Base-by-base conservation (phyloP, 2,329 filamentous ascomycete species). In the Verticillium dahliae region DNA sequence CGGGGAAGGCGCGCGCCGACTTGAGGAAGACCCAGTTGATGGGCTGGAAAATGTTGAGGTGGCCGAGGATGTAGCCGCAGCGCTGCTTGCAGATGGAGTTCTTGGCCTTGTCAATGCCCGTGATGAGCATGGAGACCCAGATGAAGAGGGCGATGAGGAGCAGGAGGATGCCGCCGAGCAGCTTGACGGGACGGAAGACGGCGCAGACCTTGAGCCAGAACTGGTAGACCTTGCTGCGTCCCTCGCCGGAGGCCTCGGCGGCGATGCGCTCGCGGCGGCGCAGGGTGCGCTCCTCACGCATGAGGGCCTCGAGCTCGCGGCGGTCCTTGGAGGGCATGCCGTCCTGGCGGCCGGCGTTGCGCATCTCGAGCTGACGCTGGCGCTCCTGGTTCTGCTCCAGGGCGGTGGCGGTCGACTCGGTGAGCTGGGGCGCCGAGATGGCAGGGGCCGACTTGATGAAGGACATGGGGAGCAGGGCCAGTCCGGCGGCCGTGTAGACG, bases 111-210 rank as follows among this genome's bases (percentile, higher is more conserved):
- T 99, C 95, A 70, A 98, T 92, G 67, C 88, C 90, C 0, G 94
- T 98, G 72, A 98, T 90, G 67, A 98, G 84, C 92, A 99, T 98
- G 13, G 91, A 96, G 9, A 89, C 84, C 84, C 92, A 96, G 67
- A 96, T 83, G 52, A 96, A 67, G 14, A 97, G 75, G 0, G 91
- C 83, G 27, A 97, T 73, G 1, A 92, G 67, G 37, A 97, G 81
- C 2, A 98, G 78, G 0, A 96, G 67, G 57, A 97, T 80, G 14
- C 95, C 95, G 1, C 91, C 90, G 14, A 98, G 74, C 52, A 98
- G 85, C 78, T 96, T 97, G 68, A 99, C 78, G 1, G 95, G 95
- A 7, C 93, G 86, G 75, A 98, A 90, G 41, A 96, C 76, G 15
- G 91, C 90, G 70, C 91, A 90, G 14, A 90, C 74, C 75, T 92